Evolutionary conservation across 2,329 filamentous ascomycete species (phyloP).

Genomic region (Trichoderma oligosporum): DNA sequence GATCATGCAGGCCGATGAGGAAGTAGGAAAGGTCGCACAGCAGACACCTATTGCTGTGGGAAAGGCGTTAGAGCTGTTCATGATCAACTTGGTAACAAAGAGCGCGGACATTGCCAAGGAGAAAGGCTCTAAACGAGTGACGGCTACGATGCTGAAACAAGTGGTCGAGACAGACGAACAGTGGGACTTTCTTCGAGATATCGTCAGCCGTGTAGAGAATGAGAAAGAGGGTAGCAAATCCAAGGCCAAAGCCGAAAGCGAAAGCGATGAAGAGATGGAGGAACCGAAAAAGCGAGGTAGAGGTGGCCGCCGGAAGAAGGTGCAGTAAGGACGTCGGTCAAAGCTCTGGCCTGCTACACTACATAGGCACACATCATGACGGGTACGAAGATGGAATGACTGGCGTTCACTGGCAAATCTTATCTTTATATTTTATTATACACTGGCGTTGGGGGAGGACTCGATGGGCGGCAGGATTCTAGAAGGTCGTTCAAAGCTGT

Average conservation of each 20-base stretch:
- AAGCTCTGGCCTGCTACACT: background rate
- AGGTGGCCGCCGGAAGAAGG: conserved; percentile 51
- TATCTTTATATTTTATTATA: conserved; percentile 22
- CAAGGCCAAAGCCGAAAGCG: conserved; percentile 49
- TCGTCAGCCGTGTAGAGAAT: conserved; percentile 75
- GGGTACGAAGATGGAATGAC: conserved; percentile 15
- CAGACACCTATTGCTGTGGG: conserved; percentile 94
- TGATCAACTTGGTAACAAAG: conserved; percentile 89
- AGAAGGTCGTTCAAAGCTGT: conserved; percentile 11
- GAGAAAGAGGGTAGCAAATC: conserved; percentile 46
- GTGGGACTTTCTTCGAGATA: conserved; percentile 90
- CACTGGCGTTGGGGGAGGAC: conserved; percentile 27
- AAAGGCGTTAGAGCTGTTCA: conserved; percentile 95
- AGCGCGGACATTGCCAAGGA: conserved; percentile 79
- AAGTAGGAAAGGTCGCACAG: conserved; percentile 96
- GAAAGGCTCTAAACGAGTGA: conserved; percentile 84
- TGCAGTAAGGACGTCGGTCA: conserved; percentile 22
- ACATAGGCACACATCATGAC: conserved; percentile 6
- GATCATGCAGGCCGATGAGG: conserved; percentile 98
- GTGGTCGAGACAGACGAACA: conserved; percentile 85
- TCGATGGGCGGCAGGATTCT: conserved; percentile 1
- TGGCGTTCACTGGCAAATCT: conserved; percentile 26
- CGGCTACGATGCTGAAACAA: conserved; percentile 84
- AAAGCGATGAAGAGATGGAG: conserved; percentile 47
- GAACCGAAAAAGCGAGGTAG: conserved; percentile 48